Evolutionary conservation across 495 filamentous ascomycete genomes (phyloP).

Genomic region (Aspergillus nanangensis): DNA sequence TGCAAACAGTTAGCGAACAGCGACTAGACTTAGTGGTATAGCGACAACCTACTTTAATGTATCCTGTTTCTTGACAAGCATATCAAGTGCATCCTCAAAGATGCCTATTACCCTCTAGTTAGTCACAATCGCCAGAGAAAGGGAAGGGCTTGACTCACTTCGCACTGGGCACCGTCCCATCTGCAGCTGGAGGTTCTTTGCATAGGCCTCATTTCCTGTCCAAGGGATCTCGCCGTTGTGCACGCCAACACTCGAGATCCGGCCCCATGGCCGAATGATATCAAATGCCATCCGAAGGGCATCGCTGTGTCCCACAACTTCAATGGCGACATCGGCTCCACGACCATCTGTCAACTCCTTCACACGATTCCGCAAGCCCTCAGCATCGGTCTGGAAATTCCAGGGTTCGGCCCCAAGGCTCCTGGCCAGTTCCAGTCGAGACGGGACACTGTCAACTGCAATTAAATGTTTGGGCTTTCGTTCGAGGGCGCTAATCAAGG

Average conservation of each 20-base stretch:
- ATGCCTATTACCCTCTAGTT: constrained; percentile 8
- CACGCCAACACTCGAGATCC: constrained; percentile 68
- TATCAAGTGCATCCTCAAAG: constrained; percentile 11
- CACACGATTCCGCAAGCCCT: constrained; percentile 60
- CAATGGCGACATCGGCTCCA: constrained; percentile 50
- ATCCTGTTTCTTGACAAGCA: constrained; percentile 22
- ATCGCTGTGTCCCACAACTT: constrained; percentile 76
- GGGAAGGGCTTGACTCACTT: constrained; percentile 13
- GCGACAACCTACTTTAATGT: constrained; percentile 20
- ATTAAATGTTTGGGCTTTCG: constrained; percentile 69
- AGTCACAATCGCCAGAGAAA: background rate
- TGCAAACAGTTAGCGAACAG: constrained; percentile 17
- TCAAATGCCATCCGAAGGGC: constrained; percentile 80
- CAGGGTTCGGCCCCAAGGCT: constrained; percentile 73
- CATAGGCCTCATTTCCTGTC: constrained; percentile 79
- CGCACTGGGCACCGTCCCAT: constrained; percentile 89
- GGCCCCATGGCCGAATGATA: constrained; percentile 78
- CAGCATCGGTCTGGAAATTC: constrained; percentile 56
- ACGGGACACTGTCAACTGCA: constrained; percentile 74
- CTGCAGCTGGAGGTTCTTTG: constrained; percentile 81
- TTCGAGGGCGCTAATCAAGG: constrained; percentile 70
- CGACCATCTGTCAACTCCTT: constrained; percentile 54
- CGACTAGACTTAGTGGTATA: background rate
- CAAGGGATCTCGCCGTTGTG: constrained; percentile 88
- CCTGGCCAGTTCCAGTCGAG: constrained; percentile 65